Base-by-base conservation (phyloP, 345 rosid genomes). In the Erysimum cheiranthoides region DNA sequence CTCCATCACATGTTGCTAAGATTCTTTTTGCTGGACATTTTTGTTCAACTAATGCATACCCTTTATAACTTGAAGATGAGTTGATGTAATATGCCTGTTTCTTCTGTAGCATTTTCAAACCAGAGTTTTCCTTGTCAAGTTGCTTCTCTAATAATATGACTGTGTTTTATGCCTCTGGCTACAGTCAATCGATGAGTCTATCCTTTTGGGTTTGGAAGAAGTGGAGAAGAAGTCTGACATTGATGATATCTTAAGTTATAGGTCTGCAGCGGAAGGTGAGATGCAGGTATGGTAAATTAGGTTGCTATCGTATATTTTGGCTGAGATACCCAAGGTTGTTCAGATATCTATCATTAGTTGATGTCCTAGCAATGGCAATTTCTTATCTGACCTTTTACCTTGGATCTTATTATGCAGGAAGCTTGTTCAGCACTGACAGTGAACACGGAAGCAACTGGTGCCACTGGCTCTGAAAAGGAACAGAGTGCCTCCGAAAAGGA, bases 211-310 rank as follows among this genome's bases (percentile, higher is more conserved):
- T 70, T 78, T 93, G 86, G 98, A 93, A 83, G 84, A 85, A 86
- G 84, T 93, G 85, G 98, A 93, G 90, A 87, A 85, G 82, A 93
- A 90, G 67, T 86, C 78, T 70, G 97, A 91, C 74, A 80, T 88
- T 68, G 96, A 91, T 63, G 96, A 89, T 78, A 93, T 93, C 78
- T 82, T 93, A 78, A 87, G 82, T 78, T 91, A 88, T 70, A 85
- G 98, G 73, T 83, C 97, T 36, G 88, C 84, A 80, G 98, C 97
- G 39, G 98, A 93, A 80, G 52, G 52, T 82, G 88, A 93, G 84
- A 80, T 89, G 73, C 91, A 91, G 98, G 98, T 93, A 85, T 75
- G 83, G 30, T 56, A 78, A 56, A 71, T 78, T 72, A 76, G 53
- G 53, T 28, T 42, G 79, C 42, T 49, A 18, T 39, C 35, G 49